phyloP scores from a whole-genome alignment of 768 basidiomycete species.

The Boletus rubescentipes region DNA sequence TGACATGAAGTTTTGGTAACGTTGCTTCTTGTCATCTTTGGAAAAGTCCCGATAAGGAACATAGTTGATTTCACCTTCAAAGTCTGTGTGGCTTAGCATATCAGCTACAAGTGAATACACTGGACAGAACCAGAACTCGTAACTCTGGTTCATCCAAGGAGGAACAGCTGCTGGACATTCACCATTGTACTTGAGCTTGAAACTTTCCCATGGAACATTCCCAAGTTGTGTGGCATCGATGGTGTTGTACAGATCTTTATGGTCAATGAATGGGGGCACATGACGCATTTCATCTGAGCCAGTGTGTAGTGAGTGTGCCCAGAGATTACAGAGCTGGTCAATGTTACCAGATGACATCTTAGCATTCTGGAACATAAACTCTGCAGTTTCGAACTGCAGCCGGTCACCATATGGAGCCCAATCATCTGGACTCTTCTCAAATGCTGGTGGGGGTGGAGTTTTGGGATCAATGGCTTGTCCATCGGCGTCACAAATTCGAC shows the following conservation, averaged over 20 bases:
- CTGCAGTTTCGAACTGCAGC: background rate
- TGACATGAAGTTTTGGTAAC: background rate
- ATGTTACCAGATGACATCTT: background rate
- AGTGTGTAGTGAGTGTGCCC: background rate
- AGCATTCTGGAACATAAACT: background rate
- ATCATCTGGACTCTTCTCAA: background rate
- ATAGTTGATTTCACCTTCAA: background rate
- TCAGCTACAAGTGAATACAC: background rate
- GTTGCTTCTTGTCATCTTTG: background rate
- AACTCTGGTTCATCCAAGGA: background rate
- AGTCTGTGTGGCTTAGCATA: background rate
- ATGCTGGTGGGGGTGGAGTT: too few species aligned
- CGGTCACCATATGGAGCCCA: background rate
- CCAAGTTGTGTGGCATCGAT: slow-evolving; percentile 38
- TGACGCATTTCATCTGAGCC: too few species aligned
- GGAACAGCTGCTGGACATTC: background rate
- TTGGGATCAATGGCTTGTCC: too few species aligned
- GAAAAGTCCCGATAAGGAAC: background rate
- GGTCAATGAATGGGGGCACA: background rate
- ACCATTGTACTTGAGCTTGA: slow-evolving; percentile 6
- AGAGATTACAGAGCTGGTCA: background rate
- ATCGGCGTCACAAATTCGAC: too few species aligned
- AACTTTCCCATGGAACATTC: slow-evolving; percentile 37
- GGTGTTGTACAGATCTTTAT: slow-evolving; percentile 1
- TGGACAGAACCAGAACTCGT: background rate